These are phyloP conservation scores for Fusarium sp. DNA, from an alignment of 2,329 filamentous ascomycete genomes.

Conservation along the genomic window DNA sequence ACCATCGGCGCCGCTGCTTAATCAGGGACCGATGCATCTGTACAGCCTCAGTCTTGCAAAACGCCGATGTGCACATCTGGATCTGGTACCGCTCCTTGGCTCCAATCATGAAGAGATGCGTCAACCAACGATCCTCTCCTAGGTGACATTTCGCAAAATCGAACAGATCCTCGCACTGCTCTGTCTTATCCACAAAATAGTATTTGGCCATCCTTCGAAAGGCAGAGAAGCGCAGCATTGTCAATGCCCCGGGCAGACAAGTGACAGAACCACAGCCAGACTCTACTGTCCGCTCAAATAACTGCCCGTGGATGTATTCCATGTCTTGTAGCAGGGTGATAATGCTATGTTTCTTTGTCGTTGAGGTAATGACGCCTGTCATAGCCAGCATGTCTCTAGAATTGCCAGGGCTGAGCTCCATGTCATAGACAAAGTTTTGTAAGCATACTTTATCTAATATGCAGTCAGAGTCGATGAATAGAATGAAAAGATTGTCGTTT, in stretches of 20 bases:
- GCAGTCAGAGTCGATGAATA: constrained; percentile 98
- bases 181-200: constrained; percentile 97
- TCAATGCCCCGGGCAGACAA: constrained; percentile 93
- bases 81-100: constrained; percentile 94
- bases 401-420: constrained; percentile 96
- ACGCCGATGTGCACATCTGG: constrained; percentile 96
- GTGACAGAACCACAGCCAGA: constrained; percentile 95
- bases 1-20: constrained; percentile 96
- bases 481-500: constrained; percentile 92
- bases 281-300: constrained; percentile 95
- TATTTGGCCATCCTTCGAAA: constrained; percentile 98
- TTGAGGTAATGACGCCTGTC: constrained; percentile 97
- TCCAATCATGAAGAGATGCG: constrained; percentile 98
- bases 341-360: constrained; percentile 86
- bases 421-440: constrained; percentile 98
- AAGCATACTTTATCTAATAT: constrained; percentile 91
- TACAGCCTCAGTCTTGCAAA: constrained; percentile 98
- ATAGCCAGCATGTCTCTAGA: constrained; percentile 94
- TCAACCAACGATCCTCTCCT: constrained; percentile 96
- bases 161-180: constrained; percentile 94
- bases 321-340: constrained; percentile 96
- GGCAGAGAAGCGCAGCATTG: constrained; percentile 94
- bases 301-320: constrained; percentile 97
- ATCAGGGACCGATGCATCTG: constrained; percentile 86
- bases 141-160: constrained; percentile 96